Conservation (phyloP, 108 stramenopile genomes). For the Cyclotella atomus region DNA sequence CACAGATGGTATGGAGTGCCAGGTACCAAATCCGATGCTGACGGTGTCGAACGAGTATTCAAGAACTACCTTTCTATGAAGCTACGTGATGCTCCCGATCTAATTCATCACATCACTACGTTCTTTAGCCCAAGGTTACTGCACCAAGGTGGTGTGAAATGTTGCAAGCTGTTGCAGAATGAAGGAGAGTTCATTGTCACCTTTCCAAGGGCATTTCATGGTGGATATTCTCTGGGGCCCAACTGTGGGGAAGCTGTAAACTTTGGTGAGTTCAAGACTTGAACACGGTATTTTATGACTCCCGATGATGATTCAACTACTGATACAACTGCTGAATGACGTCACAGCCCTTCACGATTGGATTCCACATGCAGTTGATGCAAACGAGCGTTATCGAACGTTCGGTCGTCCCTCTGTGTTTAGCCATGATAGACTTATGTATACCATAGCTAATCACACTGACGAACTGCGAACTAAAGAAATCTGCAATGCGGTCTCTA, state of each 20-base stretch:
- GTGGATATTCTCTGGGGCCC: constrained; percentile 95
- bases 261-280: constrained; percentile 63
- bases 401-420: constrained; percentile 90
- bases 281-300: too few species aligned
- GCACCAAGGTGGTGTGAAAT: constrained; percentile 80
- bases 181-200: constrained; percentile 96
- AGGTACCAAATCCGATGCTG: constrained; percentile 79
- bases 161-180: constrained; percentile 90
- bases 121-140: constrained; percentile 92
- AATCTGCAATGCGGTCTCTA: constrained; percentile 61
- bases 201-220: constrained; percentile 96
- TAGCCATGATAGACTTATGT: constrained; percentile 90
- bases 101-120: constrained; percentile 95
- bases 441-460: constrained; percentile 88
- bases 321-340: too few species aligned
- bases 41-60: constrained; percentile 86
- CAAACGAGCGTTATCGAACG: constrained; percentile 90
- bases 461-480: constrained; percentile 65
- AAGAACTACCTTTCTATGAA: constrained; percentile 92
- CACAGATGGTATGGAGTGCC: constrained; percentile 94
- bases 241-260: constrained; percentile 97
- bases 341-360: constrained; percentile 84
- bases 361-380: constrained; percentile 91
- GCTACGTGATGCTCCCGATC: constrained; percentile 90
- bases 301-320: background rate